These are phyloP conservation scores for Metarhizium rileyi DNA, from an alignment of 2,329 filamentous ascomycete species.

Conservation along the genomic window DNA sequence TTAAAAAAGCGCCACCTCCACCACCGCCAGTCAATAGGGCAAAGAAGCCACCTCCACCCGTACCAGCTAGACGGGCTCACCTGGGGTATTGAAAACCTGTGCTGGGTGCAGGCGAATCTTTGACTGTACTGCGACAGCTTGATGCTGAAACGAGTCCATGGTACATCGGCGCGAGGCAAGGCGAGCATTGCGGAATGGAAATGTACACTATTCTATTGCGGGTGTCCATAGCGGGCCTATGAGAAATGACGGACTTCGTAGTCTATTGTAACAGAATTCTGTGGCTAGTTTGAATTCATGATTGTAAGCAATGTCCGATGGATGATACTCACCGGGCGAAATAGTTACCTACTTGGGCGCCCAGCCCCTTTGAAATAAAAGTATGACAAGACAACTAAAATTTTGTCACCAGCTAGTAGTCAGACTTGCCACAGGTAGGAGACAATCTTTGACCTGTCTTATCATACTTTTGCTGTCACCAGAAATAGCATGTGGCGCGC, in stretches of 20 bases:
- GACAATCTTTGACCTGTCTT: too few relatives aligned
- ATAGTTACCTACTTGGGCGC: too few relatives aligned
- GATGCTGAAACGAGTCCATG: background rate
- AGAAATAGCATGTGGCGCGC: too few relatives aligned
- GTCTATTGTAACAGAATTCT: background rate
- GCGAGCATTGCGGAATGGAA: background rate
- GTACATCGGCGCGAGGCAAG: background rate
- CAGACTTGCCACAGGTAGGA: background rate
- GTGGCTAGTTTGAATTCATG: background rate
- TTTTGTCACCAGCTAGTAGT: too few relatives aligned
- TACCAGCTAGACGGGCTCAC: constrained; percentile 22
- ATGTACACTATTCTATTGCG: background rate
- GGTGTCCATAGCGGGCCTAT: background rate
- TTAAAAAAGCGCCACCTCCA: constrained; percentile 47
- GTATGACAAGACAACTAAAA: too few relatives aligned
- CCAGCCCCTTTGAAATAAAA: too few relatives aligned
- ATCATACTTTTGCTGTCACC: too few relatives aligned
- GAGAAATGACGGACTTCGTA: background rate
- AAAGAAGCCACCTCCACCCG: constrained; percentile 29
- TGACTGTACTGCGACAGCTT: background rate
- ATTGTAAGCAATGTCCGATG: background rate
- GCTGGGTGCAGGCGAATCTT: background rate
- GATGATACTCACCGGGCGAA: too few relatives aligned
- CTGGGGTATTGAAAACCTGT: constrained; percentile 7
- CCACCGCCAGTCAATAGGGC: constrained; percentile 39